phyloP scores from a whole-genome alignment of 768 basidiomycete genomes.

The Thelephora aurantiotincta region DNA sequence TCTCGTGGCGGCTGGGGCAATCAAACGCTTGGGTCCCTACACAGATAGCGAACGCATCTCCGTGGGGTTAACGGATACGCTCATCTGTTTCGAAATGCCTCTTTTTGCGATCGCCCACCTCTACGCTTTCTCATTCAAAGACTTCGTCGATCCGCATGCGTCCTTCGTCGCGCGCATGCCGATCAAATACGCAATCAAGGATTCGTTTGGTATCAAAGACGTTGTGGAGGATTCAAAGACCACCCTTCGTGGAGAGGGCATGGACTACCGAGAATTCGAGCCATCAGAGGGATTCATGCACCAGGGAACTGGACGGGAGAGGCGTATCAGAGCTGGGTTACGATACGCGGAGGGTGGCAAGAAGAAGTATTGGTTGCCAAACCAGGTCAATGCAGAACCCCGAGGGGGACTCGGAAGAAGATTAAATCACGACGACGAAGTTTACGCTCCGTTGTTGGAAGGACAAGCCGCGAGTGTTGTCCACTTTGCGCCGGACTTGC shows the following conservation, averaged over 20 bases:
- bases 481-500: slow-evolving; percentile 47
- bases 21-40: slow-evolving; percentile 75
- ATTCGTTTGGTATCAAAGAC: slow-evolving; percentile 79
- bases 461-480: slow-evolving; percentile 50
- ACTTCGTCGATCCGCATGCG: slow-evolving; percentile 58
- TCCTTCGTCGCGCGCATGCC: slow-evolving; percentile 80
- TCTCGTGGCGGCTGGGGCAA: slow-evolving; percentile 70
- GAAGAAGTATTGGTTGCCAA: slow-evolving; percentile 92
- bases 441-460: slow-evolving; percentile 62
- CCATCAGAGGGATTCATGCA: slow-evolving; percentile 91
- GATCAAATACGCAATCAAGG: slow-evolving; percentile 72
- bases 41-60: slow-evolving; percentile 83
- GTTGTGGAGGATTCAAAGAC: slow-evolving; percentile 74
- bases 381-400: slow-evolving; percentile 29
- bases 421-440: slow-evolving; percentile 37
- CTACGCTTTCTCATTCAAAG: slow-evolving; percentile 86
- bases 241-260: slow-evolving; percentile 77
- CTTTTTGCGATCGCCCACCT: slow-evolving; percentile 90
- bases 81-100: slow-evolving; percentile 97
- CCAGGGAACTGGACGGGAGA: slow-evolving; percentile 73
- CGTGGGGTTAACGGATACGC: slow-evolving; percentile 74
- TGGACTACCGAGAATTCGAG: slow-evolving; percentile 94
- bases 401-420: slow-evolving; percentile 26
- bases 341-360: slow-evolving; percentile 86
- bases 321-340: slow-evolving; percentile 81